Evolutionary conservation across 768 basidiomycete species (phyloP).

Genomic region (Bullera alba): DNA sequence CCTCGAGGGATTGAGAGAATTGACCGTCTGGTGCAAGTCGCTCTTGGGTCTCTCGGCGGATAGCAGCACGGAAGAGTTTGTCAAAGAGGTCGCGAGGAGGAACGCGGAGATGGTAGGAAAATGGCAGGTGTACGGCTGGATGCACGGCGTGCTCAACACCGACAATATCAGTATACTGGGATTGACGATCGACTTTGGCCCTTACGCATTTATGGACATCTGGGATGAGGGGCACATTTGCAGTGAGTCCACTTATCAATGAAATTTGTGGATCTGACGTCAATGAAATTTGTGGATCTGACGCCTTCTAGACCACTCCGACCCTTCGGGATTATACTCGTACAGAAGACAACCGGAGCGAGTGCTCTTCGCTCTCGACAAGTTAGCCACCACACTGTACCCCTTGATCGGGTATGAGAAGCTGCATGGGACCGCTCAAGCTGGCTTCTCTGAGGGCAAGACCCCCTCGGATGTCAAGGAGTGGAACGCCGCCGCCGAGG

Average conservation of each 20-base stretch:
- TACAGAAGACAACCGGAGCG: conserved; percentile 47
- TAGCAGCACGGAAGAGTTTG: conserved; percentile 47
- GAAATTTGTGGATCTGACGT: not conserved
- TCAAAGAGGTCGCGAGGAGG: conserved; percentile 70
- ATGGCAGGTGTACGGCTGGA: conserved; percentile 61
- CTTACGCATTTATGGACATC: conserved; percentile 92
- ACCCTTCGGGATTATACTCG: conserved; percentile 32
- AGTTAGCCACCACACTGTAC: conserved; percentile 57
- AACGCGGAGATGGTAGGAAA: conserved; percentile 89
- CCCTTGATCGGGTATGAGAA: conserved; percentile 83
- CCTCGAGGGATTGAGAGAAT: conserved; percentile 63
- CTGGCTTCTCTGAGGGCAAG: conserved; percentile 70
- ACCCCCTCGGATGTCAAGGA: conserved; percentile 54
- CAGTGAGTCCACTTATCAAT: conserved; percentile 47
- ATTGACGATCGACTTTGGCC: conserved; percentile 57
- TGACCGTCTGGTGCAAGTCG: conserved; percentile 70
- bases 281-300: not conserved
- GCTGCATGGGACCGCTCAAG: conserved; percentile 45
- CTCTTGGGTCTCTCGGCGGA: conserved; percentile 47
- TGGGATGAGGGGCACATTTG: conserved; percentile 80
- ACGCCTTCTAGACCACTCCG: conserved; percentile 27
- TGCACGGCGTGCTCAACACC: conserved; percentile 90
- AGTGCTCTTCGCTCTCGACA: conserved; percentile 65
- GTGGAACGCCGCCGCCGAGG: conserved; percentile 58
- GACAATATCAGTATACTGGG: conserved; percentile 62